Evolutionary conservation across 2,329 filamentous ascomycete genomes (phyloP), one percentile per base, ranked within the genome.

Genomic region (Pseudogymnoascus sp.): DNA sequence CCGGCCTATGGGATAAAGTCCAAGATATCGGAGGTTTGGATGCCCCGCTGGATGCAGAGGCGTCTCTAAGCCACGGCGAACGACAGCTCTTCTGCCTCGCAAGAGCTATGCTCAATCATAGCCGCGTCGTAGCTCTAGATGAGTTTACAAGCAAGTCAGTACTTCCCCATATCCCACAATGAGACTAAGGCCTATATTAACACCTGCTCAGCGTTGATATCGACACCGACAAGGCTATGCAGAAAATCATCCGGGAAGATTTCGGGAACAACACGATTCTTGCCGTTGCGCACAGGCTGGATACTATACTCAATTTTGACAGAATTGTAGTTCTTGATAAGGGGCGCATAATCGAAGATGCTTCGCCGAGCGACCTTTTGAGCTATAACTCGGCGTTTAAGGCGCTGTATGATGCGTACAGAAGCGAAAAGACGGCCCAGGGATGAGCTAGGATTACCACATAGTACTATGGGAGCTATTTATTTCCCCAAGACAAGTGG

Each of bases 301-400:
- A 73, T 9, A 80, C 77, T 0, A 78, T 81, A 39, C 70, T 77
- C 37, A 78, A 79, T 62, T 81, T 78, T 69, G 79, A 81, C 66
- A 74, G 72, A 57, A 74, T 82, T 38, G 73, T 76, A 1, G 77
- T 82, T 5, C 74, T 82, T 68, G 75, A 79, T 64, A 60, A 70
- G 54, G 74, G 75, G 12, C 76, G 83, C 64, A 86, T 96, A 16
- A 80, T 92, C 7, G 91, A 97, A 75, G 97, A 83, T 70, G 93
- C 85, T 12, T 87, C 93, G 67, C 93, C 92, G 0, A 91, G 86
- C 77, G 85, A 90, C 66, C 77, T 97, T 59, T 80, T 95, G 41
- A 37, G 25, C 12, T 43, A 25, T 16, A 38, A 62, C 9, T 61
- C 58, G 2, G 60, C 50, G 20, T 65, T 65, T 28, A 62, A 59